Conservation (phyloP, 169 alveolate genomes). For the Eimeria mitis region DNA sequence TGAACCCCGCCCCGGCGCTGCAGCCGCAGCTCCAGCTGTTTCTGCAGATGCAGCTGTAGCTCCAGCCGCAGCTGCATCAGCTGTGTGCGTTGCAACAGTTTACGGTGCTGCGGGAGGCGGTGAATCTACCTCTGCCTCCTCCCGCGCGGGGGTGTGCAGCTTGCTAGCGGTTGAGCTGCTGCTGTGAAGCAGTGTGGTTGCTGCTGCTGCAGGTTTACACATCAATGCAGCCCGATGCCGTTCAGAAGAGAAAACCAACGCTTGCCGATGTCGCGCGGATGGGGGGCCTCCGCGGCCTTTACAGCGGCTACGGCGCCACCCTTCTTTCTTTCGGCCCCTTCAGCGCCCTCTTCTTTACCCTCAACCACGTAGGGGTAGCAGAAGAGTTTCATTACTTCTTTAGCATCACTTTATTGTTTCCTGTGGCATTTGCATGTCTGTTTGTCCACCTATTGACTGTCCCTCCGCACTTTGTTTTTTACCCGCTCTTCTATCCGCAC, state of each 20-base stretch:
- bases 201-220: conserved; percentile 49
- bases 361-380: conserved; percentile 34
- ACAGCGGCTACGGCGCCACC: conserved; percentile 84
- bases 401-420: no score
- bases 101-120: not conserved
- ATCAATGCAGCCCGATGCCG: conserved; percentile 14
- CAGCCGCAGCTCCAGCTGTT: not conserved
- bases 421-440: no score
- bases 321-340: conserved; percentile 85
- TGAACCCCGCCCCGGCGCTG: not conserved
- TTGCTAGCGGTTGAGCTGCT: no score
- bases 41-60: not conserved
- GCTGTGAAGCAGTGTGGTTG: not conserved
- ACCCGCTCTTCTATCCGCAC: not conserved
- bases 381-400: not conserved
- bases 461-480: not conserved
- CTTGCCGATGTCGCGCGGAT: not conserved
- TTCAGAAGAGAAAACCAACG: not conserved
- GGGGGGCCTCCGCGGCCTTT: conserved; percentile 68
- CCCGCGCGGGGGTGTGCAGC: not conserved
- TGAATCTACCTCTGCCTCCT: not conserved
- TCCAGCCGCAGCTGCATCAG: not conserved
- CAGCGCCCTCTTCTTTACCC: conserved; percentile 82
- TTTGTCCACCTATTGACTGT: not conserved
- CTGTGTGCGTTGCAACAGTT: not conserved